Evolutionary conservation across 345 rosid species (phyloP), one percentile per base, ranked within the genome.

Genomic region (Brassica incana): DNA sequence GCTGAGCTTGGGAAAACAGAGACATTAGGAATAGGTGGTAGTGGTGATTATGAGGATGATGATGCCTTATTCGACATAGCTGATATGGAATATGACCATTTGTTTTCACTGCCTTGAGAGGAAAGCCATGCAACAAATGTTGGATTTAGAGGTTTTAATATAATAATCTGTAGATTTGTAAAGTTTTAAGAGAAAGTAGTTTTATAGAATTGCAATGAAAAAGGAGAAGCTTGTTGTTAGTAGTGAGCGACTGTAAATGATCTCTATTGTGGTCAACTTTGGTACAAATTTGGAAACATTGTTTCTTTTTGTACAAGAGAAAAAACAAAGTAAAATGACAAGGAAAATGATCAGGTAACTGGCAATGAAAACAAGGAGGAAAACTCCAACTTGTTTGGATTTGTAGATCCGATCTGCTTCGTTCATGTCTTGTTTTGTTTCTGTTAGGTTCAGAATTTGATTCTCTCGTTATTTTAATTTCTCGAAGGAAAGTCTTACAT

Each of bases 1-100:
- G 97, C 95, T 30, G 88, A 87, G 78, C 97, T 84, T 29, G 87
- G 82, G 15, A 79, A 78, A 67, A 76, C 85, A 59, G 80, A 85
- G 64, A 87, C 87, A 75, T 83, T 77, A 75, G 84, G 82, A 74
- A 56, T 77, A 20, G 61, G 85, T 8, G 69, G 77, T 64, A 63
- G 54, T 48, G 54, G 48, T 40, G 48, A 12, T 9, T 40, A 80
- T 23, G 69, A 54, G 1, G 79, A 8, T 59, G 90, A 88, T 54
- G 65, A 11, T 8, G 54, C 6, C 6, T 76, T 80, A 73, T 76
- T 76, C 3, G 80, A 76, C 16, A 62, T 72, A 1, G 74, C 81
- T 43, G 84, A 86, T 45, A 84, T 92, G 91, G 93, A 85, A 58
- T 64, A 83, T 60, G 88, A 87, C 8, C 76, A 48, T 8, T 45